phyloP scores from a whole-genome alignment of 257 asterid genomes.

The Gentiana straminea region DNA sequence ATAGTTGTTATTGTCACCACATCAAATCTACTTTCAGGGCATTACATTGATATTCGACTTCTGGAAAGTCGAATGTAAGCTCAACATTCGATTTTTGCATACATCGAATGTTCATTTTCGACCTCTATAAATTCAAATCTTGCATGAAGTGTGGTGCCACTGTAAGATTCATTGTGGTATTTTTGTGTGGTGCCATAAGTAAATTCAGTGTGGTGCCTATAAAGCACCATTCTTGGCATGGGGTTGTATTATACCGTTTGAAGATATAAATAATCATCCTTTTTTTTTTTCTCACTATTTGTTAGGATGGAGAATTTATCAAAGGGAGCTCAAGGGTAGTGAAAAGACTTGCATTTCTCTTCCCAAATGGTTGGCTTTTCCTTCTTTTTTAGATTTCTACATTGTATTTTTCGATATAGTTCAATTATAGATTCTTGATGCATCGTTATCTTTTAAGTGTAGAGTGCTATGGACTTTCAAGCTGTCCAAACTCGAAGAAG shows the following conservation, averaged over 20 bases:
- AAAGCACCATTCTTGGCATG: neutral
- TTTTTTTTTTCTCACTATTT: slow-evolving; percentile 1
- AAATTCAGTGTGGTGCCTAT: too few relatives aligned
- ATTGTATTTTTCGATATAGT: too few relatives aligned
- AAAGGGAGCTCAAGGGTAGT: slow-evolving; percentile 47
- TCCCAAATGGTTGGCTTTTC: slow-evolving; percentile 39
- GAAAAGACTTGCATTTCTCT: slow-evolving; percentile 65
- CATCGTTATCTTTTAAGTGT: slow-evolving; percentile 6
- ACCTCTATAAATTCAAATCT: too few relatives aligned
- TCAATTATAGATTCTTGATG: neutral
- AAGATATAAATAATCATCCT: neutral
- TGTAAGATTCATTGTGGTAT: too few relatives aligned
- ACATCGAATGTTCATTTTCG: too few relatives aligned
- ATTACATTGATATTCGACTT: too few relatives aligned
- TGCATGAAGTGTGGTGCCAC: too few relatives aligned
- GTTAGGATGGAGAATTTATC: slow-evolving; percentile 40
- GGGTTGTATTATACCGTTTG: neutral
- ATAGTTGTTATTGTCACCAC: too few relatives aligned
- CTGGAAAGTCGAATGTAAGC: too few relatives aligned
- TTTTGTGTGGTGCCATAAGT: too few relatives aligned
- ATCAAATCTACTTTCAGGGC: too few relatives aligned
- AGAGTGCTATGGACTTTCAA: slow-evolving; percentile 32
- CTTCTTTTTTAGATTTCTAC: neutral
- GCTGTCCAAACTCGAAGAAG: slow-evolving; percentile 31
- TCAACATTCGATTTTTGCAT: too few relatives aligned